Evolutionary conservation across 257 asterid genomes (phyloP), one percentile per base, ranked within the genome.

Genomic region (Plantago ovata): DNA sequence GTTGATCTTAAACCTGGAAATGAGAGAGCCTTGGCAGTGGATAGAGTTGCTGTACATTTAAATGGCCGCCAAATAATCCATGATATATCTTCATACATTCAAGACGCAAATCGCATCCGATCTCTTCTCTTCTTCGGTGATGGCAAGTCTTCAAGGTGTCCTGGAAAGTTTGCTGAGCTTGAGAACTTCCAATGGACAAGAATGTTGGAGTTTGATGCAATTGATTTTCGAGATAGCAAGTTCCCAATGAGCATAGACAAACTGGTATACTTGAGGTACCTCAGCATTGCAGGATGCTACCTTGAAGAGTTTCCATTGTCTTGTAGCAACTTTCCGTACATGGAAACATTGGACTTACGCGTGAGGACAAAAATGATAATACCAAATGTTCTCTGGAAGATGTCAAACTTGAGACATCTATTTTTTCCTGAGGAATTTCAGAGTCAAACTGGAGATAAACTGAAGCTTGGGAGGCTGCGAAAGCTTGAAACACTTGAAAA

Each of bases 231-330:
- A 24, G 24, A 3, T 1, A 43, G 2, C 13, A 43, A 59, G 23
- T 40, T 7, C 0, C 53, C 42, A 0, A 13, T 13, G 10, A 10
- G 18, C 50, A 43, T 22, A 0, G 53, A 19, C 24, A 58, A 42
- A n/a, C 15, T 59, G 11, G 4, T 43, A 9, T 36, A 22, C 38
- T 32, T 62, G 50, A 57, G 49, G 48, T 58, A 69, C 55, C 56
- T 69, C 16, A 32, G 66, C 44, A 42, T 63, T 11, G 8, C 14
- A 16, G 24, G 50, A 10, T 69, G 70, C 47, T 33, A 12, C 33
- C 36, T 69, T 46, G 19, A 63, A 3, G 32, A 42, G 7, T 38
- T 69, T 16, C 58, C 66, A 8, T 21, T 42, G 12, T 43, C 38
- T 13, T 32, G 48, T 0, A 43, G 32, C 23, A 22, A 9, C 9